Conservation (phyloP, 345 rosid genomes). For the Euphorbia lathyris region DNA sequence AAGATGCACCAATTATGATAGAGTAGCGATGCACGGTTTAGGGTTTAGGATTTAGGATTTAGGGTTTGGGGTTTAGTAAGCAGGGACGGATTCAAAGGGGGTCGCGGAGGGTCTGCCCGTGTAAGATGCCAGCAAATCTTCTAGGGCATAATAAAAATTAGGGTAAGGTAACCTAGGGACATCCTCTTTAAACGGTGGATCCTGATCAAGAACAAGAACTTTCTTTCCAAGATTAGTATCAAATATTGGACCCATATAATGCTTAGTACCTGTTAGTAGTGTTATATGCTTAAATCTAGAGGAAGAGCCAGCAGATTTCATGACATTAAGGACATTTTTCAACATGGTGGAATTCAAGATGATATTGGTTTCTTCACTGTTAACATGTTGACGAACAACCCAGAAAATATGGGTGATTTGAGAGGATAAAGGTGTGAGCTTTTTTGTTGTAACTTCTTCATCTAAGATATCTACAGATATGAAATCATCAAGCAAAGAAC, state of each 20-base stretch:
- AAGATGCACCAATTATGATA: constrained; percentile 30
- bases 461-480: too few species aligned
- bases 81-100: neutral
- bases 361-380: constrained; percentile 25
- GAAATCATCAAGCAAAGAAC: constrained; percentile 3
- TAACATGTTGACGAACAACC: constrained; percentile 29
- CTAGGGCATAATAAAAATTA: constrained; percentile 40
- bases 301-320: constrained; percentile 7
- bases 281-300: constrained; percentile 23
- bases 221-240: neutral
- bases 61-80: constrained; percentile 3
- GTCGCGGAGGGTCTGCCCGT: neutral
- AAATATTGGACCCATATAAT: constrained; percentile 34
- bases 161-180: constrained; percentile 33
- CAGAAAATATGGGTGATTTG: constrained; percentile 37
- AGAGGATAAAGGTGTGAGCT: constrained; percentile 1
- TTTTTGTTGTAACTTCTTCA: neutral
- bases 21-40: constrained; percentile 33
- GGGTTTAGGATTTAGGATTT: too few species aligned
- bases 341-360: too few species aligned
- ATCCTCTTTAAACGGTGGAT: constrained; percentile 35
- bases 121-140: constrained; percentile 29
- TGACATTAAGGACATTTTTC: too few species aligned
- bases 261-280: constrained; percentile 36
- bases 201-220: constrained; percentile 19